Base-by-base conservation (phyloP, 106 monocot genomes). In the Acanthochlamys bracteata region DNA sequence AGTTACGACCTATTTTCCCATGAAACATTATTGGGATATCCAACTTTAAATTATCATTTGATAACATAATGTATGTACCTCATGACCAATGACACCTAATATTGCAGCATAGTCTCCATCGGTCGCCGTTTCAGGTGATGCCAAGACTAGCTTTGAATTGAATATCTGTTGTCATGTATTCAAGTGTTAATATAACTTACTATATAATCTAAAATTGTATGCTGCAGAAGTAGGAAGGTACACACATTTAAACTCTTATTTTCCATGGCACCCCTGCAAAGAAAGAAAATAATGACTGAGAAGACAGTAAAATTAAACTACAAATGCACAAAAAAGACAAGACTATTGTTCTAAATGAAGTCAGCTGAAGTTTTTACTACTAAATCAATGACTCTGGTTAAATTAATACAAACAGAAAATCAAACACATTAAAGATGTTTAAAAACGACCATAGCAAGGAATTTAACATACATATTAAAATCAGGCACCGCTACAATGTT, bases 191-290 rank as follows among this genome's bases (percentile, higher is more conserved):
- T 15, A 42, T 15, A 49, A n/a, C n/a, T n/a, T n/a, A n/a, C n/a
- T n/a, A n/a, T n/a, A n/a, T n/a, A n/a, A n/a, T n/a, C n/a, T n/a
- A n/a, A n/a, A n/a, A n/a, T n/a, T 55, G 16, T 9, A 24, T 41
- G 39, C 54, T 57, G 10, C 24, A 73, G 65, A 17, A 25, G 41
- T 10, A 10, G 51, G 20, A 77, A 65, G 52, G 59, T 76, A 63
- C 79, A 73, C 75, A 92, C 98, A 77, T 98, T 98, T 47, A 98
- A 63, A 78, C 98, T 98, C 74, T 98, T 98, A 80, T 98, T 98
- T 63, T 98, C 98, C 98, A 92, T 98, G n/a, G 98, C 98, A 63
- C 98, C 98, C 98, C 98, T 98, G 88, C 45, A 98, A 79, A 55
- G 11, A 59, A 46, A 39, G 42, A 68, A 53, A 45, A 69, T 4